These are phyloP conservation scores for Gypsophila paniculata DNA, from an alignment of 179 eudicot genomes.

Conservation along the genomic window DNA sequence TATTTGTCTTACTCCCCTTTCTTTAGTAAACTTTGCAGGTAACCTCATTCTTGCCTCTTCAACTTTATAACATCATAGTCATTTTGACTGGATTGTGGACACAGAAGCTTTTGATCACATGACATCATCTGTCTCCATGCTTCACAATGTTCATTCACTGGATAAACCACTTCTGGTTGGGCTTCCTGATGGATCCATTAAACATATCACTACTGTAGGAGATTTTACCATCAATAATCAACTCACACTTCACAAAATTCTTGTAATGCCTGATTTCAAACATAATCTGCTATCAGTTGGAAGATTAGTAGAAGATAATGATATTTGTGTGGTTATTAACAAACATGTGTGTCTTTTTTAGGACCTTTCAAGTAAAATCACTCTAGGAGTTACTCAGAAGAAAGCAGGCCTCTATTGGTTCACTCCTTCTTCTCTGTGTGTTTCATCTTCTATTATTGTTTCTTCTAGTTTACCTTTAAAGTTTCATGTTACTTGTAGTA, in stretches of 20 bases:
- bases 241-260: neutral
- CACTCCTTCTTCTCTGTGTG: no score
- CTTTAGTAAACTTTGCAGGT: no score
- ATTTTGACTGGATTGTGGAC: neutral
- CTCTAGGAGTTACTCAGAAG: no score
- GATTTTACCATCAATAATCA: rapidly evolving
- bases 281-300: neutral
- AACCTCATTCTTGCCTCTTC: no score
- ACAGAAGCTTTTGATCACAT: neutral
- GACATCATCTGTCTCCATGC: rapidly evolving
- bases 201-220: neutral
- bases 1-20: no score
- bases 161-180: neutral
- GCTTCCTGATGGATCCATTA: neutral
- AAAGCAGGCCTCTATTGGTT: no score
- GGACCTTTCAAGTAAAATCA: neutral
- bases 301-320: neutral
- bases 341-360: neutral
- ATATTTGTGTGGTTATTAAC: neutral
- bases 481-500: no score
- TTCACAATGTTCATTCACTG: neutral
- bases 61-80: no score
- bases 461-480: no score
- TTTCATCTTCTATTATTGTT: no score
- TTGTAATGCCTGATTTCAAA: neutral